Conservation (phyloP, 1,284 basidiomycete genomes). For the Naganishia cerealis region DNA sequence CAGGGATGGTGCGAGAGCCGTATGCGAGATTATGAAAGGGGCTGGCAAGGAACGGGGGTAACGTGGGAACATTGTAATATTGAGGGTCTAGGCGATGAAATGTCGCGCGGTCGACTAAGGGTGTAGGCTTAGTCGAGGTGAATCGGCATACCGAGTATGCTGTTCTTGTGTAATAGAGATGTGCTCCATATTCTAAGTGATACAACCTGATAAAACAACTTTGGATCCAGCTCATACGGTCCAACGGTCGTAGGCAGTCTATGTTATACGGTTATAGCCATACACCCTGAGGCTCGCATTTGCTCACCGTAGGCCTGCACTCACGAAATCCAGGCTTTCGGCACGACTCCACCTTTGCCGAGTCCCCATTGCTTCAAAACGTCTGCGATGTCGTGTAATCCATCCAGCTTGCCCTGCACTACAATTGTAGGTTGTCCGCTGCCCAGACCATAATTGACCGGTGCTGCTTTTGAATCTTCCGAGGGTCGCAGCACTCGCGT, state of each 20-base stretch:
- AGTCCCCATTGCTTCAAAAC: conserved; percentile 51
- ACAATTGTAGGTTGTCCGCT: conserved; percentile 56
- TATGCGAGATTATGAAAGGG: conserved; percentile 17
- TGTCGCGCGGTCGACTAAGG: background rate
- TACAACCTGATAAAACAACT: conserved; percentile 16
- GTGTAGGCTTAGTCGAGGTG: background rate
- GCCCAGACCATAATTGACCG: conserved; percentile 51
- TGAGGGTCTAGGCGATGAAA: background rate
- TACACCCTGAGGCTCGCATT: background rate
- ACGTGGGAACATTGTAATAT: background rate
- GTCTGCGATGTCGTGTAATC: conserved; percentile 46
- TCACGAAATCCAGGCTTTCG: conserved; percentile 28
- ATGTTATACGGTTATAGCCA: background rate
- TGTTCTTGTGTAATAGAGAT: conserved; percentile 14
- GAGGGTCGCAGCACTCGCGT: conserved; percentile 49
- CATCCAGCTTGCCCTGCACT: conserved; percentile 51
- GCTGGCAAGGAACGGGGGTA: background rate
- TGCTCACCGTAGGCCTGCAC: background rate
- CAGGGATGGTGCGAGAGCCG: conserved; percentile 19
- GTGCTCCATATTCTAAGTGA: background rate
- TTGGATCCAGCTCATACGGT: background rate
- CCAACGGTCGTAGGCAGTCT: background rate
- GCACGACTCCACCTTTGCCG: conserved; percentile 37
- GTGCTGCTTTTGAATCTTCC: conserved; percentile 33
- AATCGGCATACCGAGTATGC: background rate